phyloP scores from a whole-genome alignment of 768 basidiomycete species.

The Cystoderma amianthinum region DNA sequence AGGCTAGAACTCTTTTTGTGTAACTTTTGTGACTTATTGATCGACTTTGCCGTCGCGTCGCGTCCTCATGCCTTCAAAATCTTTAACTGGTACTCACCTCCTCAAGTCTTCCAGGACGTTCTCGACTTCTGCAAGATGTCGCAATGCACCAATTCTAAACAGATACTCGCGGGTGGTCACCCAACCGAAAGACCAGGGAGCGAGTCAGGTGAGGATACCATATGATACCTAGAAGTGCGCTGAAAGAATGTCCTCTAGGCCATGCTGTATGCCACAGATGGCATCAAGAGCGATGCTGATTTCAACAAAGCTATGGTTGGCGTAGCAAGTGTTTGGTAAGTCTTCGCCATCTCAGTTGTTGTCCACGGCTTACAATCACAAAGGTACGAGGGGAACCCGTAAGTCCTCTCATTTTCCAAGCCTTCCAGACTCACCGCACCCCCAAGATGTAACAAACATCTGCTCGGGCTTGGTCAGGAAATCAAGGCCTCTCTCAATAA shows the following conservation, averaged over 20 bases:
- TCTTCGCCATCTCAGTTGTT: slow-evolving; percentile 8
- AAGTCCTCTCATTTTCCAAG: slow-evolving; percentile 25
- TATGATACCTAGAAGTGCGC: slow-evolving; percentile 1
- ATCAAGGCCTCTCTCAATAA: slow-evolving; percentile 74
- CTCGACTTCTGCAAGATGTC: slow-evolving; percentile 29
- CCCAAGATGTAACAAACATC: slow-evolving; percentile 87
- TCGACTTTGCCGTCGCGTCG: not conserved
- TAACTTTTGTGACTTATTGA: not conserved
- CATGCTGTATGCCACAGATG: slow-evolving; percentile 99
- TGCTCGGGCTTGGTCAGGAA: slow-evolving; percentile 82
- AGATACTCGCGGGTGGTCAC: slow-evolving; percentile 80
- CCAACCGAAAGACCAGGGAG: slow-evolving; percentile 90
- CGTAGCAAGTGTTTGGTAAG: slow-evolving; percentile 92
- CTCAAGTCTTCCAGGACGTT: slow-evolving; percentile 25
- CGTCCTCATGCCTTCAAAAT: slow-evolving; percentile 10
- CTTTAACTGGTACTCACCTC: slow-evolving; percentile 15
- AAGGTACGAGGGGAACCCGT: slow-evolving; percentile 99
- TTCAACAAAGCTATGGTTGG: slow-evolving; percentile 97
- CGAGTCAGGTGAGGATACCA: slow-evolving; percentile 62
- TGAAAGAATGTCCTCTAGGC: slow-evolving; percentile 43
- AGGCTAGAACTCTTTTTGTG: not conserved
- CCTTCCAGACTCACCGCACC: slow-evolving; percentile 2
- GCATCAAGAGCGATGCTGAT: slow-evolving; percentile 72
- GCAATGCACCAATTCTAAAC: slow-evolving; percentile 43
- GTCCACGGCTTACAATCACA: slow-evolving; percentile 8